Conservation (phyloP, 2,329 filamentous ascomycete species). For the Penicillium sp. region DNA sequence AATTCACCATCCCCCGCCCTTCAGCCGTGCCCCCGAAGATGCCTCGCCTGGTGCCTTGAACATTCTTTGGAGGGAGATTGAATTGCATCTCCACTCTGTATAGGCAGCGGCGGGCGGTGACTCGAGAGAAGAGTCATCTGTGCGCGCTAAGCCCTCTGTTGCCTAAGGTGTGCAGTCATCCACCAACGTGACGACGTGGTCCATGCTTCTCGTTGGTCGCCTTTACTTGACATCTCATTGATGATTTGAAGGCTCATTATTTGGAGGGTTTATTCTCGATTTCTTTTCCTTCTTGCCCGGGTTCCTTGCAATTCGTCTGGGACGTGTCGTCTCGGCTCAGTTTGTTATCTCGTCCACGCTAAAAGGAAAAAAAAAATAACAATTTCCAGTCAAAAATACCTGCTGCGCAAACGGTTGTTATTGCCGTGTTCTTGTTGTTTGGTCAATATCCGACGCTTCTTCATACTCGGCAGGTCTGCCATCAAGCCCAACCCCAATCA, state of each 20-base stretch:
- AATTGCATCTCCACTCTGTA: constrained; percentile 2
- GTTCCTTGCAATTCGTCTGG: not conserved
- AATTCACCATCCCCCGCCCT: not conserved
- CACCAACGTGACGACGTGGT: constrained; percentile 2
- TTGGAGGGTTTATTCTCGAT: not conserved
- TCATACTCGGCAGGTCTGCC: not conserved
- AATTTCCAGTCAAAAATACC: no score
- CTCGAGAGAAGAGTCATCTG: constrained; percentile 14
- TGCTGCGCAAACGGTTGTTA: no score
- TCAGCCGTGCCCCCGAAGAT: constrained; percentile 5
- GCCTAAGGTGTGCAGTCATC: constrained; percentile 20
- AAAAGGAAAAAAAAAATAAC: no score
- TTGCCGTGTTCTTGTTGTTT: not conserved
- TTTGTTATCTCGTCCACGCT: no score
- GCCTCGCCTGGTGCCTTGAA: constrained; percentile 12
- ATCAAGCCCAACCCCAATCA: not conserved
- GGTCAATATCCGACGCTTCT: not conserved
- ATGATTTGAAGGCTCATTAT: not conserved
- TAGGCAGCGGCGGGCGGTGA: constrained; percentile 19
- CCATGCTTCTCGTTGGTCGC: not conserved
- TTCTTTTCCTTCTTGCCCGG: not conserved
- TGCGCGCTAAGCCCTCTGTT: constrained; percentile 14
- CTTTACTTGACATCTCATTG: not conserved
- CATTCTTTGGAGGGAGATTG: constrained; percentile 1
- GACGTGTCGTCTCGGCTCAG: no score